Evolutionary conservation across 1,284 basidiomycete species (phyloP), one percentile per base, ranked within the genome.

Genomic region (Malassezia japonica): DNA sequence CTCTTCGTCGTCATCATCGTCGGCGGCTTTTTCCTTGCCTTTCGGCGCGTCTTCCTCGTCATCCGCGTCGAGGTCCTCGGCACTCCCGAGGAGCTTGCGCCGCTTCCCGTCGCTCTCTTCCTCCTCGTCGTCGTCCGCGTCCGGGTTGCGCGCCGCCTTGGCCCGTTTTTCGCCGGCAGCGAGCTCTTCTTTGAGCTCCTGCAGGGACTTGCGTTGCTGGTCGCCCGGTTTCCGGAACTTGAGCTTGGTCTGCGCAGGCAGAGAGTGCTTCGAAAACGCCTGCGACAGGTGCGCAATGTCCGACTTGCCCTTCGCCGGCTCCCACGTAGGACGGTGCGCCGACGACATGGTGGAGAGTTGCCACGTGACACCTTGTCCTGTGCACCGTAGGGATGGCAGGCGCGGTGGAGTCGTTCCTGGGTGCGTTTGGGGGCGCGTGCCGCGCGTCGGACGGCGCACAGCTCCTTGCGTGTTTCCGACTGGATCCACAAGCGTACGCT

Each of bases 241-340:
- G 40, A 72, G 59, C 23, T 59, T 59, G 5, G 67, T 70, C 31
- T 72, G 61, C 7, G 65, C 48, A 2, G 70, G 57, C 6, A 68
- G 29, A 7, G 57, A 27, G n/a, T 47, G 40, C 16, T 52, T 46
- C 4, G 39, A 39, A 10, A 35, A 52, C 16, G 58, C 54, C 4
- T 56, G 48, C 1, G 64, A 61, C 13, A 54, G 48, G 23, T 65
- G 67, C 0, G 57, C 34, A 10, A 53, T 38, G 29, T 69, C 61
- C 2, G 39, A 49, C 40, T 60, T 57, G 25, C 58, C 70, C 25
- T 56, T 53, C 28, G 67, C 65, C 15, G 70, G 64, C 15, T 57
- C 55, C 54, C 67, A 72, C 23, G 61, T 71, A 9, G 70, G 70
- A n/a, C 68, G 59, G 41, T 72, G 70, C 7, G 67, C 61, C 12